A percentile compares a stretch with the other conserved stretches of the same genome.
phyloP scores from a whole-genome alignment of 163 green algal species.

The Scenedesmus sp. region DNA sequence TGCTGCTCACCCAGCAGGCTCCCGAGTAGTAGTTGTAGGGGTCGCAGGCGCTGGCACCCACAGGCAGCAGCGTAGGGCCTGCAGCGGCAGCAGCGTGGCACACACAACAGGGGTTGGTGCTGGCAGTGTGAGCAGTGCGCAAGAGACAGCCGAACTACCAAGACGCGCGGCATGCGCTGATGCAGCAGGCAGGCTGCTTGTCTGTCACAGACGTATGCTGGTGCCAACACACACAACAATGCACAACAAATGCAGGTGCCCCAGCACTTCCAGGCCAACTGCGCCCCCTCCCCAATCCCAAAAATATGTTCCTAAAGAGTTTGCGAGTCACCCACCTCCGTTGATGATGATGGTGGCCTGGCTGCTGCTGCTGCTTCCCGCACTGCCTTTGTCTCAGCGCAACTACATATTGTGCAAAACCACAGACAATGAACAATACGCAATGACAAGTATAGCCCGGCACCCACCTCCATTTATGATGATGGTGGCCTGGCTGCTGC shows the following conservation, averaged over 20 bases:
- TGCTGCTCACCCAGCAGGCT: not conserved
- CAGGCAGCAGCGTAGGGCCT: not conserved
- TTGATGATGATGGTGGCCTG: not conserved
- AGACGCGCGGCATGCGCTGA: too few relatives aligned
- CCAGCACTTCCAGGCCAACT: not conserved
- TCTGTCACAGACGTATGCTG: not conserved
- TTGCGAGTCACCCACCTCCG: too few relatives aligned
- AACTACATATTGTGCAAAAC: not conserved
- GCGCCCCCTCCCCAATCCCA: not conserved
- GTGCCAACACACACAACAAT: too few relatives aligned
- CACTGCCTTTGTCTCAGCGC: not conserved
- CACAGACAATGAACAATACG: not conserved
- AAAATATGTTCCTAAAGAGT: not conserved
- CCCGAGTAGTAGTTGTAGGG: constrained; percentile 20
- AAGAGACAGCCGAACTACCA: not conserved
- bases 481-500: not conserved
- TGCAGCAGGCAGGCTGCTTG: too few relatives aligned
- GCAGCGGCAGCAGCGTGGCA: not conserved
- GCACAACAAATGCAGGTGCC: too few relatives aligned
- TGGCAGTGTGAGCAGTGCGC: not conserved
- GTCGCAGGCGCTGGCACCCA: constrained; percentile 10
- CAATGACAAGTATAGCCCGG: not conserved
- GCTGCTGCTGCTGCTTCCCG: not conserved
- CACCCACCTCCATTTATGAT: constrained; percentile 7
- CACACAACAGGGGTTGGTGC: not conserved